These are phyloP conservation scores for Thymus quinquecostatus DNA, from an alignment of 257 asterid species.

Conservation along the genomic window DNA sequence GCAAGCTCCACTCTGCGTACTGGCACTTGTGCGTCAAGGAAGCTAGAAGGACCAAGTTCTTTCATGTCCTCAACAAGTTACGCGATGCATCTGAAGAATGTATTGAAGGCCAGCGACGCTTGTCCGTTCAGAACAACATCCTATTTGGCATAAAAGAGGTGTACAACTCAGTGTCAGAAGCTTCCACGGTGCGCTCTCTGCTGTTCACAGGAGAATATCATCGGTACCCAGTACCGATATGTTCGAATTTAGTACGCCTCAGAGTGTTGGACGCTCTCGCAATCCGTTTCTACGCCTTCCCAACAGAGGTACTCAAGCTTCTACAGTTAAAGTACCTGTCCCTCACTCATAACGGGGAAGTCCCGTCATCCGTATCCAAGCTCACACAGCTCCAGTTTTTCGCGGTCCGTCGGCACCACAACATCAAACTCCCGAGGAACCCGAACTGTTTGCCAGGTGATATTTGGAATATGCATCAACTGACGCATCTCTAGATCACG, in stretches of 20 bases:
- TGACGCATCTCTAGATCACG: not conserved
- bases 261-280: not conserved
- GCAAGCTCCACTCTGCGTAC: not conserved
- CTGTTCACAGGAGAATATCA: not conserved
- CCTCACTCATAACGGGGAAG: not conserved
- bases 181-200: not conserved
- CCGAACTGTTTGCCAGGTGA: not conserved
- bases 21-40: not conserved
- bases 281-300: slow-evolving; percentile 4
- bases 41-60: not conserved
- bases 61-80: not conserved
- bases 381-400: not conserved
- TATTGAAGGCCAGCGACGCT: not conserved
- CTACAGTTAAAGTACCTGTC: not conserved
- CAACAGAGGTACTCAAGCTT: not conserved
- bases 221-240: not conserved
- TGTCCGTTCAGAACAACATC: not conserved
- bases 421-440: not conserved
- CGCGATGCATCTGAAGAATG: not conserved
- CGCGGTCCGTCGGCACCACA: not conserved
- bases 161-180: not conserved
- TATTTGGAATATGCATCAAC: not conserved
- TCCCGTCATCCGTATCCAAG: not conserved
- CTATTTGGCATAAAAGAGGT: not conserved
- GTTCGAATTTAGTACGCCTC: not conserved